phyloP scores from a whole-genome alignment of 2,329 filamentous ascomycete species.

The Cladosporium sp. region DNA sequence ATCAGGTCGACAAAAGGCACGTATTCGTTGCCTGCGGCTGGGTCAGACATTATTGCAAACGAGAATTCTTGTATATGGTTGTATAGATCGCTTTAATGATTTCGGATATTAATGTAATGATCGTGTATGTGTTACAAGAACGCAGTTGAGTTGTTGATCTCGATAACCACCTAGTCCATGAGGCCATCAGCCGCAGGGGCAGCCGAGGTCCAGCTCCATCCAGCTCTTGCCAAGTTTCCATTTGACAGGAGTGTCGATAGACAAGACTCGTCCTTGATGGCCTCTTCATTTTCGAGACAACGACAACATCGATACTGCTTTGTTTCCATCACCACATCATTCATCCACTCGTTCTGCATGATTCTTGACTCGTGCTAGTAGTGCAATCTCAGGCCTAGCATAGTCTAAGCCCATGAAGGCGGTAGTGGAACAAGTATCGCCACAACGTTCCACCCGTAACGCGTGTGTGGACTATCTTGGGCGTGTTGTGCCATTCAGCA shows the following conservation, averaged over 20 bases:
- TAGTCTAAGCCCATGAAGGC: too few species aligned
- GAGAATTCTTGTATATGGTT: not conserved
- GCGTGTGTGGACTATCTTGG: not conserved
- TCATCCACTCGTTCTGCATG: not conserved
- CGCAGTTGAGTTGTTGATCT: not conserved
- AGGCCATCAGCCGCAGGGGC: too few species aligned
- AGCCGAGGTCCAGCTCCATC: not conserved
- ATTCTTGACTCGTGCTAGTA: not conserved
- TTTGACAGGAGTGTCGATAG: not conserved
- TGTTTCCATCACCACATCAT: not conserved
- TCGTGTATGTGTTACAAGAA: not conserved
- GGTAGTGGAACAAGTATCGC: not conserved
- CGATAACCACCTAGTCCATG: too few species aligned
- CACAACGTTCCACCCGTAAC: not conserved
- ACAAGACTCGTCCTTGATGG: not conserved
- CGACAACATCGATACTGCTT: not conserved
- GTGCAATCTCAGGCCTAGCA: not conserved
- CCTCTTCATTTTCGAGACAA: not conserved
- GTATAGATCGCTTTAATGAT: not conserved
- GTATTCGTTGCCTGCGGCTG: conserved; percentile 34
- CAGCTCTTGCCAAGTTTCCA: not conserved
- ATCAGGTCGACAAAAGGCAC: conserved; percentile 47
- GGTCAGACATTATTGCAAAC: conserved; percentile 5
- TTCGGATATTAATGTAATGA: not conserved
- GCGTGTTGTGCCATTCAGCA: not conserved